Evolutionary conservation across 2,329 filamentous ascomycete species (phyloP).

Genomic region (Calonectria multiphialidica): DNA sequence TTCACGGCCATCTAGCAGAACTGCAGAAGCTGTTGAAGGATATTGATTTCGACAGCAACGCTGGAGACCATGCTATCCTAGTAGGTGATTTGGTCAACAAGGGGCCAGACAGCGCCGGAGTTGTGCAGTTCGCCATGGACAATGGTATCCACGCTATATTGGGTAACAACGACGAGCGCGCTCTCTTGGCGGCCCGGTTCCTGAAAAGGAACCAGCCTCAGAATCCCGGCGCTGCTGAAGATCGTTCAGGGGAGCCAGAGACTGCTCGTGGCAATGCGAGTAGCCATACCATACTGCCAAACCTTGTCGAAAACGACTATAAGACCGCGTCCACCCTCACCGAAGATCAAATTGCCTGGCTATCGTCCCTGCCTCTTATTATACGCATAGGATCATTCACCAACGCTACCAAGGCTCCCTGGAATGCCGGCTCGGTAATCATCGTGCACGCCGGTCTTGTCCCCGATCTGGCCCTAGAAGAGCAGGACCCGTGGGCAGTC

Average conservation of each 20-base stretch:
- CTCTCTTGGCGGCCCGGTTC: constrained; percentile 66
- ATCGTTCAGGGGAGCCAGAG: background rate
- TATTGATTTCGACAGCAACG: constrained; percentile 65
- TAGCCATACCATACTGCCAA: background rate
- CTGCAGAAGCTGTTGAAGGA: constrained; percentile 74
- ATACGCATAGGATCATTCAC: constrained; percentile 25
- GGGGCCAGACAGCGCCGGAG: constrained; percentile 82
- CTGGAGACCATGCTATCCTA: constrained; percentile 76
- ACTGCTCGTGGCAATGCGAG: background rate
- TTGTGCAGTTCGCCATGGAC: constrained; percentile 79
- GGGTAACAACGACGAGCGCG: constrained; percentile 88
- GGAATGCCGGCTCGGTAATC: constrained; percentile 48
- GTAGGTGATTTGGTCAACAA: constrained; percentile 84
- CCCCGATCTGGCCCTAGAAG: constrained; percentile 74
- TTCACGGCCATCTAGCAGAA: constrained; percentile 83
- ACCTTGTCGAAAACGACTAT: constrained; percentile 33
- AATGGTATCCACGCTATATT: constrained; percentile 81
- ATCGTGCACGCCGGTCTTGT: constrained; percentile 87
- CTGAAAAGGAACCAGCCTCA: constrained; percentile 10
- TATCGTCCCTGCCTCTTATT: constrained; percentile 27
- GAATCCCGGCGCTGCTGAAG: background rate
- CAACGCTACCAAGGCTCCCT: constrained; percentile 18
- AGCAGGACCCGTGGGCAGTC: constrained; percentile 78
- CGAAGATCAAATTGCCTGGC: constrained; percentile 26
- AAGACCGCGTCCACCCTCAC: constrained; percentile 28